Evolutionary conservation across 1,284 basidiomycete species (phyloP).

Genomic region (Mycena citricolor): DNA sequence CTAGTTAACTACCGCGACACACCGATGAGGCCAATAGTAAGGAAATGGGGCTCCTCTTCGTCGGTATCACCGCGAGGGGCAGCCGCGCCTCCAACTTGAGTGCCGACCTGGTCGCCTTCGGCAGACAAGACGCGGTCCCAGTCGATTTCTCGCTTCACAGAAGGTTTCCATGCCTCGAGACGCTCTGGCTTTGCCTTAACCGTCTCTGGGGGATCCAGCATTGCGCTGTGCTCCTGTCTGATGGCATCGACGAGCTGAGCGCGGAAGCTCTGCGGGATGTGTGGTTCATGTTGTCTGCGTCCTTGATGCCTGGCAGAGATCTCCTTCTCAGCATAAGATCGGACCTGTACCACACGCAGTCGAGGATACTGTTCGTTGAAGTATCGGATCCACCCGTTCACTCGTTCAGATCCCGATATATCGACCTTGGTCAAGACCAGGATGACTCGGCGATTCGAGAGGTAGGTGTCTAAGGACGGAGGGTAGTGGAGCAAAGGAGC

Average conservation of each 20-base stretch:
- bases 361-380: slow-evolving; percentile 56
- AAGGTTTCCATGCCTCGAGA: slow-evolving; percentile 65
- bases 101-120: slow-evolving; percentile 44
- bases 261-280: slow-evolving; percentile 62
- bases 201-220: slow-evolving; percentile 68
- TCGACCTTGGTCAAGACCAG: slow-evolving; percentile 86
- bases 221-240: slow-evolving; percentile 61
- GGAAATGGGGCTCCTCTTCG: slow-evolving; percentile 51
- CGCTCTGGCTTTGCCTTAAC: slow-evolving; percentile 53
- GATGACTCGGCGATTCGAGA: slow-evolving; percentile 59
- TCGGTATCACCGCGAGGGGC: slow-evolving; percentile 36
- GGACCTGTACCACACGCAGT: slow-evolving; percentile 67
- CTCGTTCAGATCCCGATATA: slow-evolving; percentile 59
- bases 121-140: slow-evolving; percentile 66
- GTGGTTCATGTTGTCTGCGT: slow-evolving; percentile 56
- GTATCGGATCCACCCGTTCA: slow-evolving; percentile 69
- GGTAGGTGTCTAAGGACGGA: slow-evolving; percentile 52
- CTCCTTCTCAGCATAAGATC: slow-evolving; percentile 64
- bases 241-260: slow-evolving; percentile 67
- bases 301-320: slow-evolving; percentile 41
- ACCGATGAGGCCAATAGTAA: slow-evolving; percentile 87
- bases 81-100: slow-evolving; percentile 39
- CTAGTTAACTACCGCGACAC: slow-evolving; percentile 14
- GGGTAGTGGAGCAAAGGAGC: slow-evolving; percentile 76
- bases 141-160: slow-evolving; percentile 62